A percentile compares a stretch with the other conserved stretches of the same genome.
Conservation (phyloP, 2,329 filamentous ascomycete genomes). For the Cercospora zeina region DNA sequence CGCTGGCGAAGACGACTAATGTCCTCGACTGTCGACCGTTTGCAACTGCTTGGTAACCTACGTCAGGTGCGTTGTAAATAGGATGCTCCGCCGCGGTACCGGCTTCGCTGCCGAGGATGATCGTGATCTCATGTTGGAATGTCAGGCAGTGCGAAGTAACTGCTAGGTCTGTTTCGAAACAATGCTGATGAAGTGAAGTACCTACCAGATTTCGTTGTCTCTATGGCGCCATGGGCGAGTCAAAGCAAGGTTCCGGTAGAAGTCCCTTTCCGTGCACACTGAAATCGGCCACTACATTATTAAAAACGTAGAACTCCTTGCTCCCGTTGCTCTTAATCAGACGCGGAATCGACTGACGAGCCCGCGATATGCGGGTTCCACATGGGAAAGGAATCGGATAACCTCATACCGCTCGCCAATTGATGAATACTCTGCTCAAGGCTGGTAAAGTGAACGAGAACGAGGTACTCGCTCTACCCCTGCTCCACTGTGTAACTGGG, state of each 20-base stretch:
- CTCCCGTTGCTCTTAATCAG: neutral
- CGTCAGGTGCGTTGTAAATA: neutral
- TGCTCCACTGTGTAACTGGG: neutral
- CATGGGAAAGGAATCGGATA: neutral
- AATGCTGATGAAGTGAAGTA: neutral
- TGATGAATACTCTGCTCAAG: neutral
- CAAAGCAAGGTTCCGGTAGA: neutral
- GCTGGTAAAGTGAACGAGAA: neutral
- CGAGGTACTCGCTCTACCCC: neutral
- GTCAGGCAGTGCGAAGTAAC: neutral
- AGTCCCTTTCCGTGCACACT: neutral
- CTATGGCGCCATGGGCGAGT: neutral
- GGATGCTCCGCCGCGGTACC: neutral
- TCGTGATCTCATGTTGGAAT: neutral
- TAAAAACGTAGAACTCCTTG: neutral
- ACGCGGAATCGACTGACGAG: neutral
- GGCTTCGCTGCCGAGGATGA: neutral
- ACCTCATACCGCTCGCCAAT: neutral
- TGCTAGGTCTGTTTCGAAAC: neutral
- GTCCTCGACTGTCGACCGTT: neutral
- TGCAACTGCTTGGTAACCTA: neutral
- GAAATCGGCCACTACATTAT: neutral
- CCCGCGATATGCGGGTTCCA: neutral
- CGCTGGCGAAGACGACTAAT: neutral
- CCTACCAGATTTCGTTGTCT: neutral